A percentile compares a stretch with the other conserved stretches of the same genome.
Evolutionary conservation across 1,284 basidiomycete species (phyloP).

Genomic region (Violaceomyces palustris): DNA sequence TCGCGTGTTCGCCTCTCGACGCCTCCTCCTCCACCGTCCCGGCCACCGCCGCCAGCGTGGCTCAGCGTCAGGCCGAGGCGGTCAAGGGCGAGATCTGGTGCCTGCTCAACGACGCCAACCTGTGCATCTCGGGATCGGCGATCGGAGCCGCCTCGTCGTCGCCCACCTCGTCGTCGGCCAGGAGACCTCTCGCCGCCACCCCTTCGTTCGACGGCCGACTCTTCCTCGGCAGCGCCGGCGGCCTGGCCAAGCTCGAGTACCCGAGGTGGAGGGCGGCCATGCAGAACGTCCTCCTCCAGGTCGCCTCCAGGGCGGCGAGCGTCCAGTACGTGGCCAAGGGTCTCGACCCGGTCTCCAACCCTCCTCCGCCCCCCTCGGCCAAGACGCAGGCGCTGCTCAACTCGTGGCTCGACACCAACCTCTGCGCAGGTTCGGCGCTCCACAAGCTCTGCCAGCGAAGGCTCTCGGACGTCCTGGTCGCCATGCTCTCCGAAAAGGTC

Average conservation of each 20-base stretch:
- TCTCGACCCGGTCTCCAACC: constrained; percentile 5
- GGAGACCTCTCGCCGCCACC: not conserved
- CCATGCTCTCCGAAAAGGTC: constrained; percentile 24
- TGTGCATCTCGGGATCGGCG: constrained; percentile 14
- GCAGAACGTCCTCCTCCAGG: constrained; percentile 64
- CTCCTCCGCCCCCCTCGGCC: constrained; percentile 16
- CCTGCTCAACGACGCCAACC: constrained; percentile 61
- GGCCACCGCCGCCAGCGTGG: constrained; percentile 12
- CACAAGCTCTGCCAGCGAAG: constrained; percentile 38
- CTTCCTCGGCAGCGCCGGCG: constrained; percentile 19
- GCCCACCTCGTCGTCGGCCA: not conserved
- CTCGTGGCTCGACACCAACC: constrained; percentile 40
- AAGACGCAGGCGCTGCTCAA: constrained; percentile 29
- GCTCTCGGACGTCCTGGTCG: constrained; percentile 22
- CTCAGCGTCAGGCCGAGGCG: constrained; percentile 21
- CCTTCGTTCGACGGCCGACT: constrained; percentile 4
- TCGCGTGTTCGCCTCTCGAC: constrained; percentile 57
- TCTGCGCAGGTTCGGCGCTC: constrained; percentile 22
- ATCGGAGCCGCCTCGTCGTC: constrained; percentile 2
- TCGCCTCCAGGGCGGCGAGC: constrained; percentile 60
- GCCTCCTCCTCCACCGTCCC: constrained; percentile 53
- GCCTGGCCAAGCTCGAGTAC: constrained; percentile 53
- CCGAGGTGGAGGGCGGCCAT: constrained; percentile 59
- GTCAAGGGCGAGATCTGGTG: constrained; percentile 70
- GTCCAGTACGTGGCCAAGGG: constrained; percentile 24